Base-by-base conservation (phyloP, 1,284 basidiomycete genomes). In the Ustilago tritici region DNA sequence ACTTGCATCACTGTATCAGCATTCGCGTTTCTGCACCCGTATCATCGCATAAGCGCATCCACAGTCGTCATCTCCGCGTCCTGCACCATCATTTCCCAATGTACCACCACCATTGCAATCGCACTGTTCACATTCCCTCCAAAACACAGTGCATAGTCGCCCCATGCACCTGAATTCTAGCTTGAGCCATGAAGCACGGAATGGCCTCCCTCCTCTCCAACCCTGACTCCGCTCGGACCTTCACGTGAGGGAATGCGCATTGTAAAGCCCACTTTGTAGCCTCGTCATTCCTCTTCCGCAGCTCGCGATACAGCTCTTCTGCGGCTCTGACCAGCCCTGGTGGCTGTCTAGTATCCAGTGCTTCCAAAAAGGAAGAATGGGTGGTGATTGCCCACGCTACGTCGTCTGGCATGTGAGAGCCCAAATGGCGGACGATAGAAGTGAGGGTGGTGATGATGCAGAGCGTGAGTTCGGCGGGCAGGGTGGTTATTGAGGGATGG, bases 381-480 rank as follows among this genome's bases (percentile, higher is more conserved):
- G 47, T 63, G 34, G 71, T 61, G 56, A 78, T 78, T 47, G 4
- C 3, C 76, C 76, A 78, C 0, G 71, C 71, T 28, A 55, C 56
- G 4, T 74, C 56, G 34, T 78, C 76, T 3, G 71, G 59, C 31
- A 78, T 56, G 31, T 62, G 40, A 4, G 38, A 19, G 28, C 36
- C 50, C 23, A 78, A 35, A 35, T 65, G 57, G 8, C 34, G 54
- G 15, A 70, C 47, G 34, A 63, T 62, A 19, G 41, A 34, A 36
- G 65, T 61, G 14, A 78, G 59, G 9, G 65, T 65, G 11, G 50
- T 36, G 23, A 75, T 40, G 49, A 78, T 70, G 46, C 61, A 56
- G 23, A 77, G 54, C 4, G 59, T 67, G 34, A 77, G 58, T 36
- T 73, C 61, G 3, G 67, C 67, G 4, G 70, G 70, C 0, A 71